Evolutionary conservation across 805 yeast genomes (phyloP).

Genomic region (Hanseniaspora singularis): DNA sequence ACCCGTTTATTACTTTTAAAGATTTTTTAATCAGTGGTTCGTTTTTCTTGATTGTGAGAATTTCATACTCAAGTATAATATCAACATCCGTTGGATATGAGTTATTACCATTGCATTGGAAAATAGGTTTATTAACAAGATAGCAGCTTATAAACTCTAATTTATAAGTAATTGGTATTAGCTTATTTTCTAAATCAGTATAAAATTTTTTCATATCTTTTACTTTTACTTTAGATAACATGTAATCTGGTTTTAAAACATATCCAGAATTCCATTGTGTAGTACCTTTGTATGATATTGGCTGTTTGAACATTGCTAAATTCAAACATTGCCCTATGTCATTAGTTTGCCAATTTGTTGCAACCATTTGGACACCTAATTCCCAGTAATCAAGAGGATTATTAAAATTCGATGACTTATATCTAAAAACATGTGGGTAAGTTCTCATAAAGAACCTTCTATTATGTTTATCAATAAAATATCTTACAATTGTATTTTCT

Average conservation of each 20-base stretch:
- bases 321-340: conserved; percentile 84
- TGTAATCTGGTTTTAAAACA: conserved; percentile 53
- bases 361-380: conserved; percentile 85
- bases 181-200: conserved; percentile 16
- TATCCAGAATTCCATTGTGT: conserved; percentile 46
- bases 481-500: conserved; percentile 44
- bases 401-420: conserved; percentile 67
- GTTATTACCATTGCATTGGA: conserved; percentile 27
- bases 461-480: conserved; percentile 65
- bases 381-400: conserved; percentile 71
- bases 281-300: conserved; percentile 28
- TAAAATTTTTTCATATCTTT: conserved; percentile 23
- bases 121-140: conserved; percentile 62
- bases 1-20: conserved; percentile 21
- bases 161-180: conserved; percentile 20
- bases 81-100: conserved; percentile 16
- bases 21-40: conserved; percentile 21
- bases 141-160: conserved; percentile 67
- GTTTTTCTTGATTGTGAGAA: conserved; percentile 17
- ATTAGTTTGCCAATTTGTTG: conserved; percentile 91
- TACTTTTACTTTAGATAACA: conserved; percentile 28
- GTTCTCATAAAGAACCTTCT: conserved; percentile 62
- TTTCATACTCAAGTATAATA: conserved; percentile 23
- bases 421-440: conserved; percentile 71
- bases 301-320: conserved; percentile 62